These are phyloP conservation scores for Colletotrichum chrysophilum DNA, from an alignment of 2,329 filamentous ascomycete species.

Conservation along the genomic window DNA sequence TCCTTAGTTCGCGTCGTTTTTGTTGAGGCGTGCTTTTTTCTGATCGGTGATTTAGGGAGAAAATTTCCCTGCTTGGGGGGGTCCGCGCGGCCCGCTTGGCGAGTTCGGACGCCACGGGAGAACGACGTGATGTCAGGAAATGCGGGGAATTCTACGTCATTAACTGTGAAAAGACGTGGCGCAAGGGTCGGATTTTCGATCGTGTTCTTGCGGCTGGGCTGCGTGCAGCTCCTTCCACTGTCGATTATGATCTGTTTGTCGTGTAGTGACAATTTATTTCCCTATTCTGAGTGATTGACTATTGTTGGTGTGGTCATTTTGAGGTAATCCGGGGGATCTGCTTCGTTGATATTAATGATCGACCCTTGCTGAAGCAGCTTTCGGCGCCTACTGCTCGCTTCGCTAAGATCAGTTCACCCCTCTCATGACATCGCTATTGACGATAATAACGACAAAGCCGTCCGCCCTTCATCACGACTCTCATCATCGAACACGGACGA, in stretches of 20 bases:
- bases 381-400: background rate
- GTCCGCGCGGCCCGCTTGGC: conserved; percentile 11
- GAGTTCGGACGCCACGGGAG: background rate
- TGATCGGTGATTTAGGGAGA: background rate
- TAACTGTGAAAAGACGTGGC: background rate
- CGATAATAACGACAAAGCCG: background rate
- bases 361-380: background rate
- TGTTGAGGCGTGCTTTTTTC: background rate
- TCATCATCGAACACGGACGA: background rate
- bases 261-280: background rate
- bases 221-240: background rate
- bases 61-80: background rate
- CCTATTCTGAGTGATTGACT: background rate
- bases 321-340: background rate
- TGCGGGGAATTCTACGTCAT: conserved; percentile 15
- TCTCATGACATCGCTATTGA: background rate
- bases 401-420: background rate
- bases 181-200: background rate
- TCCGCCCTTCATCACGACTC: background rate
- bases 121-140: background rate
- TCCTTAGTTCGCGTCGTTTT: background rate
- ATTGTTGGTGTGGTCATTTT: background rate
- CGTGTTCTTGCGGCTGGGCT: background rate
- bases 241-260: background rate
- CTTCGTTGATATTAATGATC: background rate